Evolutionary conservation across 2,329 filamentous ascomycete genomes (phyloP), one percentile per base, ranked within the genome.

Genomic region (Ophiostoma ips): DNA sequence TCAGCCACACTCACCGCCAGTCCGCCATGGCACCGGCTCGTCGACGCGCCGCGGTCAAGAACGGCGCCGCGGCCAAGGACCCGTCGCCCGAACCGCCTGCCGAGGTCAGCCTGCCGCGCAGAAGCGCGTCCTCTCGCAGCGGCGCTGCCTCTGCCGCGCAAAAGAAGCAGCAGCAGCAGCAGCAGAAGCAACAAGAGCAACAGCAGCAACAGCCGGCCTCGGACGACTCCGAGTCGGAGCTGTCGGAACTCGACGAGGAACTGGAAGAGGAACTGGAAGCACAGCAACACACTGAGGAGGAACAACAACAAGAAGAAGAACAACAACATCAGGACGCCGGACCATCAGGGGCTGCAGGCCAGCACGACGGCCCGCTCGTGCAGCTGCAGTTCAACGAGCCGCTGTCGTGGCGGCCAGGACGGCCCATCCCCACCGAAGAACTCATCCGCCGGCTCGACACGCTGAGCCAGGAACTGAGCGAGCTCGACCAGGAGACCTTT

Each of bases 321-420:
- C 40, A 37, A 10, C 21, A 51, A 33, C 45, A 50, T 15, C 38
- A 49, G n/a, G 49, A 33, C 41, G 45, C 44, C 38, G 38, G 24
- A 13, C 41, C 35, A 16, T 30, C 49, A 12, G 19, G 35, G 10
- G 33, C 43, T 10, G 40, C 40, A 24, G 31, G 41, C 12, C 63
- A 64, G 28, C 38, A 44, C 35, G 61, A 61, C n/a, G 63, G 63
- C 33, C 64, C 66, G 51, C 61, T 66, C 16, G 64, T 65, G 40
- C 67, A 64, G 51, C 77, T 98, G 45, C 71, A 79, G 58, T 96
- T 96, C 73, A 79, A 89, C 60, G 82, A 95, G 62, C 74, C 87
- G 55, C 72, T 98, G 51, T 86, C 87, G 63, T 95, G 92, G 86
- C 84, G 84, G 62, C 87, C 89, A 40, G 92, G 90, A 52, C 92